These are phyloP conservation scores for Bruguiera sexangula DNA, from an alignment of 345 rosid species.

Conservation along the genomic window DNA sequence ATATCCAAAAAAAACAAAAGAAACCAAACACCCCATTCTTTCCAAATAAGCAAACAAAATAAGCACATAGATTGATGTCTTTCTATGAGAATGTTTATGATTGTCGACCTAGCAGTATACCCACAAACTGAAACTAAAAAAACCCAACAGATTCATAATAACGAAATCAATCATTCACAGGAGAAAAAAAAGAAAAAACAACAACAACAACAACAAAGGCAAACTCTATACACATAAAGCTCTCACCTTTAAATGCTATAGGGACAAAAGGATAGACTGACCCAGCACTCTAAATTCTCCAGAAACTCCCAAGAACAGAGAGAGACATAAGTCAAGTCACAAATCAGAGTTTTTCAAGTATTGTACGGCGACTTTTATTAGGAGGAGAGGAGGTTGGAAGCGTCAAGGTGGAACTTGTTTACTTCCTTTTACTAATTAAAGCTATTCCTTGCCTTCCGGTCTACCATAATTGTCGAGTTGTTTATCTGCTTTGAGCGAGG, in stretches of 20 bases:
- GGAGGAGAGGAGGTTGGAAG: background rate
- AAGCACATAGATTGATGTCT: too few species aligned
- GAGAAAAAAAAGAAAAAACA: background rate
- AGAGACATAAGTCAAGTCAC: background rate
- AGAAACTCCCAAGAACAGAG: slow-evolving; percentile 1
- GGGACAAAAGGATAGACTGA: background rate
- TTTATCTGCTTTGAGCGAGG: background rate
- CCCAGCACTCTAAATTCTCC: background rate
- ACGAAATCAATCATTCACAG: background rate
- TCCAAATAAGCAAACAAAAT: too few species aligned
- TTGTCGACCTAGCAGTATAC: background rate
- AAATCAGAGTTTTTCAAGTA: background rate
- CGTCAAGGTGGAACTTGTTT: background rate
- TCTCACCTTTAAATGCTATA: slow-evolving; percentile 10
- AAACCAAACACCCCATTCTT: too few species aligned
- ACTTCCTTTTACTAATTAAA: background rate
- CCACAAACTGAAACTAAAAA: background rate
- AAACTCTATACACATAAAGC: background rate
- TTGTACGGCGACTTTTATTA: too few species aligned
- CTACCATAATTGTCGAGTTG: background rate
- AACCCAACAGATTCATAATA: background rate
- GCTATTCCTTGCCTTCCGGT: background rate
- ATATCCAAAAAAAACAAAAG: background rate
- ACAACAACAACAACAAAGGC: background rate
- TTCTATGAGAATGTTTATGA: background rate